Percentiles rank a stretch among this genome's conserved stretches.
Evolutionary conservation across 2,329 filamentous ascomycete genomes (phyloP).

Genomic region (Rhinocladiella similis): DNA sequence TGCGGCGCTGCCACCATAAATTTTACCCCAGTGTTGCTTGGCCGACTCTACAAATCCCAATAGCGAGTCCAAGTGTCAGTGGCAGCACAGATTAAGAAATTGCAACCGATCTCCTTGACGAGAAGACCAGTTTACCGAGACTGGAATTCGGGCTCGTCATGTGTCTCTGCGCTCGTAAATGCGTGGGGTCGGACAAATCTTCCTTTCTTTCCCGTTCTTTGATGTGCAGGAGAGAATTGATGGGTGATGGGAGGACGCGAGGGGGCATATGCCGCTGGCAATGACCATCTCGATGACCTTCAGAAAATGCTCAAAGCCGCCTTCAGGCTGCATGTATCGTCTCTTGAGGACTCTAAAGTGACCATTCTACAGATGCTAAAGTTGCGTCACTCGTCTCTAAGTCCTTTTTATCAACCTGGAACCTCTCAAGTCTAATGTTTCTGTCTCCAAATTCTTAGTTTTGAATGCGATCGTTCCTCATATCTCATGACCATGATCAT

Average conservation of each 20-base stretch:
- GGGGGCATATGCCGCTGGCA: too few species aligned
- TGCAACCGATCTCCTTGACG: slow-evolving; percentile 59
- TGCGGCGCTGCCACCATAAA: slow-evolving; percentile 74
- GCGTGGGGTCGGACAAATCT: slow-evolving; percentile 56
- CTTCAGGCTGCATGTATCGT: too few species aligned
- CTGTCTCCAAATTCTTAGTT: slow-evolving; percentile 1
- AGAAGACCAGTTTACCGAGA: slow-evolving; percentile 25
- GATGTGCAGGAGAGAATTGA: background rate
- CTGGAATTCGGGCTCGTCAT: slow-evolving; percentile 33
- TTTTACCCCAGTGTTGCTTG: slow-evolving; percentile 77
- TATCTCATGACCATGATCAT: slow-evolving; percentile 7
- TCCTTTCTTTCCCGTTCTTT: background rate
- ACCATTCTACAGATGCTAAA: background rate
- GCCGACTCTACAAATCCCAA: slow-evolving; percentile 50
- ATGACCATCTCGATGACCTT: too few species aligned
- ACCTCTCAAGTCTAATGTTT: too few species aligned
- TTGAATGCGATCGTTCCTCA: slow-evolving; percentile 19
- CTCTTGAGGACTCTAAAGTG: too few species aligned
- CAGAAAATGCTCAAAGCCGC: background rate
- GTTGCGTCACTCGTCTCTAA: too few species aligned
- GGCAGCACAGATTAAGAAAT: slow-evolving; percentile 74
- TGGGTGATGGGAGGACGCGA: background rate
- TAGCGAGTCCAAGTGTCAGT: slow-evolving; percentile 71
- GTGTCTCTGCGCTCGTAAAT: slow-evolving; percentile 33
- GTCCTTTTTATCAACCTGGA: too few species aligned